These are phyloP conservation scores for Mucor irregularis DNA, from an alignment of 371 early-diverging fungal genomes.

Conservation along the genomic window DNA sequence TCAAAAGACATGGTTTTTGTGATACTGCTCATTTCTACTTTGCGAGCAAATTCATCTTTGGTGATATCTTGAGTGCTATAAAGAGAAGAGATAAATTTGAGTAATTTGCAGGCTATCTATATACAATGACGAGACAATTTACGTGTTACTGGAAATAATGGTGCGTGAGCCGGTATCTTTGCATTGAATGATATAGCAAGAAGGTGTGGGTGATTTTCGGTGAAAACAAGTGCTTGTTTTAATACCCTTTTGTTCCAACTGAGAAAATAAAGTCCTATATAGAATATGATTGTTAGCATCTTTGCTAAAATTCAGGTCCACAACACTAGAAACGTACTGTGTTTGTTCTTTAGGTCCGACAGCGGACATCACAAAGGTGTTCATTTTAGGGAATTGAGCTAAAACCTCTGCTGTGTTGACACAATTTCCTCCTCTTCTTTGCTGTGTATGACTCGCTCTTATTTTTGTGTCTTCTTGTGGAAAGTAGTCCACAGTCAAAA, in stretches of 20 bases:
- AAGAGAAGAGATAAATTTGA: not conserved
- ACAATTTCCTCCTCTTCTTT: constrained; percentile 68
- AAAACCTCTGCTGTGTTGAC: constrained; percentile 62
- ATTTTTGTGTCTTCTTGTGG: constrained; percentile 65
- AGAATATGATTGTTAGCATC: not conserved
- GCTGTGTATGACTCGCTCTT: constrained; percentile 52
- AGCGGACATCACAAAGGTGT: constrained; percentile 43
- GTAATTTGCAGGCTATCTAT: too few species aligned
- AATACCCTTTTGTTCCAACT: constrained; percentile 15
- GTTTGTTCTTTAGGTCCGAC: constrained; percentile 48
- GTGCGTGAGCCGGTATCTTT: constrained; percentile 55
- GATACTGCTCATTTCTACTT: constrained; percentile 29
- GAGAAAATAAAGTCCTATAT: constrained; percentile 1
- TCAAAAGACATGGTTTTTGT: constrained; percentile 14
- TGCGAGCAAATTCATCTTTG: constrained; percentile 43
- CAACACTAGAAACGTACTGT: constrained; percentile 21
- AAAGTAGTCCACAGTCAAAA: constrained; percentile 50
- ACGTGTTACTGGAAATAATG: constrained; percentile 61
- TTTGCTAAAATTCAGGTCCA: not conserved
- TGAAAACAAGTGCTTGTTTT: constrained; percentile 16
- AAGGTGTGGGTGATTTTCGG: constrained; percentile 44
- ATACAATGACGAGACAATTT: constrained; percentile 1
- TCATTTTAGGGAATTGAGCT: constrained; percentile 41
- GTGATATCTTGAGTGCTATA: constrained; percentile 47
- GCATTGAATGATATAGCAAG: constrained; percentile 65